Evolutionary conservation across 495 filamentous ascomycete species (phyloP).

Genomic region (Tuber melanosporum): DNA sequence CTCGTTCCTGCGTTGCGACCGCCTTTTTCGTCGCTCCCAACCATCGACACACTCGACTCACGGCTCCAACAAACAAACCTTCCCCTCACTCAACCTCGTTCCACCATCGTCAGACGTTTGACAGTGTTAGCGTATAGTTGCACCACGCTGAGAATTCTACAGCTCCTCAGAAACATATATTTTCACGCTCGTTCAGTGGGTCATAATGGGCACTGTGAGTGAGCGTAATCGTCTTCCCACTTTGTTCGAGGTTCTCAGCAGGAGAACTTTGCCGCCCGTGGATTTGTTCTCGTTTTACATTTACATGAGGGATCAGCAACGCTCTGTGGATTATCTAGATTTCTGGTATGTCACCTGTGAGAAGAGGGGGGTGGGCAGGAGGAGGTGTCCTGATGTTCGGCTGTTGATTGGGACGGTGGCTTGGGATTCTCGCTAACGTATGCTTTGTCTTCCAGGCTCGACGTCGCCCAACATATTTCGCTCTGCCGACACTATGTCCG

Average conservation of each 20-base stretch:
- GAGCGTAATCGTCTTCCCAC: constrained; percentile 79
- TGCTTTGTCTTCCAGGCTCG: constrained; percentile 61
- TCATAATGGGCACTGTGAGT: constrained; percentile 17
- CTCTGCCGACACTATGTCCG: constrained; percentile 96
- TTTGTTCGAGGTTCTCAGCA: constrained; percentile 87
- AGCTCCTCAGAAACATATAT: background rate
- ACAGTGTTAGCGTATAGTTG: background rate
- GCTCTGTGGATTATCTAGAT: constrained; percentile 94
- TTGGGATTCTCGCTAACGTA: constrained; percentile 12
- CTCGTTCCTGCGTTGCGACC: constrained; percentile 3
- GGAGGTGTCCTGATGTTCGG: constrained; percentile 4
- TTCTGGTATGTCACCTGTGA: constrained; percentile 68
- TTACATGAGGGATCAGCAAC: constrained; percentile 97
- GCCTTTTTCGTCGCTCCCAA: background rate
- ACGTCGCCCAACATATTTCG: constrained; percentile 98
- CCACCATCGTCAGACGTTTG: background rate
- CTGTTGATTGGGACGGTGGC: background rate
- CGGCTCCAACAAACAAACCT: background rate
- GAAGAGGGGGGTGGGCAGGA: constrained; percentile 1
- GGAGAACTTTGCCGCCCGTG: constrained; percentile 82
- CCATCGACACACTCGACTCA: background rate
- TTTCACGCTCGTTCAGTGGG: background rate
- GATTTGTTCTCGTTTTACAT: constrained; percentile 99
- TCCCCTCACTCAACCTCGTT: background rate
- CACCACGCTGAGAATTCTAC: background rate